Conservation (phyloP, 148 eudicot genomes). For the Camellia japonica region DNA sequence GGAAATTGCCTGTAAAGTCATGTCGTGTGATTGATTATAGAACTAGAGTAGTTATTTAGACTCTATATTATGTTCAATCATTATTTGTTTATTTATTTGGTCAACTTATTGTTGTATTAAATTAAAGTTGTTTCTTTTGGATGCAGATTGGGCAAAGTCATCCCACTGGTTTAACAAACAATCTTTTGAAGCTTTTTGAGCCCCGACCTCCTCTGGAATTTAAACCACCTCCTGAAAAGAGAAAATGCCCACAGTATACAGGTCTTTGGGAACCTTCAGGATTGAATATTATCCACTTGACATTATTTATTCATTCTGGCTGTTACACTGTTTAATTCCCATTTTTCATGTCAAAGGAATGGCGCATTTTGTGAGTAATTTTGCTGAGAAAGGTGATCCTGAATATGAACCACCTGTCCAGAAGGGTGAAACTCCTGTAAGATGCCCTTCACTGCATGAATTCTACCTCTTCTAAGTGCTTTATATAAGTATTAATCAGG, state of each 20-base stretch:
- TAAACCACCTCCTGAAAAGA: constrained; percentile 91
- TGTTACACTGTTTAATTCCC: not conserved
- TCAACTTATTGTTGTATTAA: not conserved
- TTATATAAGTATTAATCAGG: not conserved
- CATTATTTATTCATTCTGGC: not conserved
- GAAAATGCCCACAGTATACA: constrained; percentile 85
- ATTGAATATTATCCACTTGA: not conserved
- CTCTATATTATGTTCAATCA: not conserved
- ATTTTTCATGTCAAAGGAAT: constrained; percentile 49
- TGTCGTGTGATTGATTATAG: not conserved
- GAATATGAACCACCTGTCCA: constrained; percentile 85
- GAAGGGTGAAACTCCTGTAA: constrained; percentile 84
- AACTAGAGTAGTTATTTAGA: not conserved
- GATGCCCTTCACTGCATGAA: constrained; percentile 12
- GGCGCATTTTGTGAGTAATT: constrained; percentile 75
- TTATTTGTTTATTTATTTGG: not conserved
- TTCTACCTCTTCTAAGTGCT: not conserved
- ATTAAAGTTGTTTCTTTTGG: not conserved
- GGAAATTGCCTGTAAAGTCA: not conserved
- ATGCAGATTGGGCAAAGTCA: constrained; percentile 88
- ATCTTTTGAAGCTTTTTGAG: constrained; percentile 87
- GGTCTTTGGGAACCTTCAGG: constrained; percentile 33
- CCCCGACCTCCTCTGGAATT: constrained; percentile 89
- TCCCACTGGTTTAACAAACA: constrained; percentile 86
- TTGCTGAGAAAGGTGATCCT: constrained; percentile 87